Evolutionary conservation across 1,284 basidiomycete species (phyloP).

Genomic region (Ganoderma sp.): DNA sequence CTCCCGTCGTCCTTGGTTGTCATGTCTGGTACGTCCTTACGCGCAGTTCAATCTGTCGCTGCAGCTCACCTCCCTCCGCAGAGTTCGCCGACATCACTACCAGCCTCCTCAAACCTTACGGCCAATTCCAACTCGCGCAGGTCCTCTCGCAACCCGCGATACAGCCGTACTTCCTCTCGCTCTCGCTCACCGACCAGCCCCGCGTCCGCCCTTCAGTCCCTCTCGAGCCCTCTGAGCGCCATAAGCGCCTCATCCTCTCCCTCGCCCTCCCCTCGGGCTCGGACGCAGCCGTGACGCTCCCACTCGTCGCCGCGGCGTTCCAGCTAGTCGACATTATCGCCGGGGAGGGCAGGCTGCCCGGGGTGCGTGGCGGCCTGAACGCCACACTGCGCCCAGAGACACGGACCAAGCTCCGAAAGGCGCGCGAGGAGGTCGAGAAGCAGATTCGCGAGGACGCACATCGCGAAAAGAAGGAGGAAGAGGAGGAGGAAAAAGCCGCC

Average conservation of each 20-base stretch:
- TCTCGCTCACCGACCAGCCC: slow-evolving; percentile 87
- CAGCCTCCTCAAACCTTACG: slow-evolving; percentile 69
- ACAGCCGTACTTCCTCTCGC: slow-evolving; percentile 78
- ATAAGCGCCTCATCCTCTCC: slow-evolving; percentile 76
- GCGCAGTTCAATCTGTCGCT: background rate
- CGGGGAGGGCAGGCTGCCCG: slow-evolving; percentile 52
- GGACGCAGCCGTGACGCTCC: slow-evolving; percentile 55
- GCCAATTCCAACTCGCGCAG: slow-evolving; percentile 59
- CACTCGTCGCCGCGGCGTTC: slow-evolving; percentile 73
- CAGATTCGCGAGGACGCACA: slow-evolving; percentile 70
- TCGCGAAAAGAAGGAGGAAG: slow-evolving; percentile 77
- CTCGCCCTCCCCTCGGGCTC: slow-evolving; percentile 62
- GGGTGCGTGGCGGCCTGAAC: slow-evolving; percentile 35
- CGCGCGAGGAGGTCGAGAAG: slow-evolving; percentile 72
- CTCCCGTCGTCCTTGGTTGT: slow-evolving; percentile 68
- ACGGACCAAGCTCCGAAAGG: slow-evolving; percentile 72
- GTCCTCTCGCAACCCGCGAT: slow-evolving; percentile 68
- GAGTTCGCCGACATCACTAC: slow-evolving; percentile 86
- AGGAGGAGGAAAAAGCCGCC: slow-evolving; percentile 69
- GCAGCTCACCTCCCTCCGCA: slow-evolving; percentile 34
- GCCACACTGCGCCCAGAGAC: slow-evolving; percentile 78
- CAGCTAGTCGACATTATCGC: slow-evolving; percentile 69
- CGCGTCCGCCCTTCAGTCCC: slow-evolving; percentile 66
- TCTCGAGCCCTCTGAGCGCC: slow-evolving; percentile 52
- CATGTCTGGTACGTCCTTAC: slow-evolving; percentile 64